These are phyloP conservation scores for Coemansia sp. DNA, from an alignment of 192 early-diverging fungal species.

Conservation along the genomic window DNA sequence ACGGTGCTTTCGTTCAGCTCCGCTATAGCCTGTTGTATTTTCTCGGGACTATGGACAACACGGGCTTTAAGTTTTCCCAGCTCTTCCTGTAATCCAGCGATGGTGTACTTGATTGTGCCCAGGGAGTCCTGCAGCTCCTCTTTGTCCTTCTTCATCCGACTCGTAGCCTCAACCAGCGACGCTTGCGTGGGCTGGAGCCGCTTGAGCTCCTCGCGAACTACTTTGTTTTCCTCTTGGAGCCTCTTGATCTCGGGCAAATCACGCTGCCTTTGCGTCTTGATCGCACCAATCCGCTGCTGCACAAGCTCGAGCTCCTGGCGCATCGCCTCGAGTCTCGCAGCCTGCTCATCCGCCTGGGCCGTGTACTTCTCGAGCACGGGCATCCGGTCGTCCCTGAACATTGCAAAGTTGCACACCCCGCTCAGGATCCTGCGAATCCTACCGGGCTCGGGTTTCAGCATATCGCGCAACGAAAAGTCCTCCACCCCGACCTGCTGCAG, in stretches of 20 bases:
- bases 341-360: slow-evolving; percentile 57
- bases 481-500: slow-evolving; percentile 70
- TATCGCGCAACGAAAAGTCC: slow-evolving; percentile 76
- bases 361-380: slow-evolving; percentile 65
- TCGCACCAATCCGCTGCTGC: slow-evolving; percentile 56
- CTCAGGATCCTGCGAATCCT: slow-evolving; percentile 72
- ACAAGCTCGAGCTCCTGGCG: slow-evolving; percentile 61
- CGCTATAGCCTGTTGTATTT: slow-evolving; percentile 64
- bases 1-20: slow-evolving; percentile 60
- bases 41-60: slow-evolving; percentile 76
- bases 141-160: slow-evolving; percentile 56
- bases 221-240: slow-evolving; percentile 56
- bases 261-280: slow-evolving; percentile 55
- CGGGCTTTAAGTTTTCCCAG: slow-evolving; percentile 57
- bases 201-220: slow-evolving; percentile 58
- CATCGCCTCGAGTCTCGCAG: slow-evolving; percentile 34
- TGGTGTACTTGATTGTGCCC: slow-evolving; percentile 47
- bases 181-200: slow-evolving; percentile 52
- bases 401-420: slow-evolving; percentile 86
- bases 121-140: slow-evolving; percentile 58
- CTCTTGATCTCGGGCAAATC: slow-evolving; percentile 57
- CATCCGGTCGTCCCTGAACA: slow-evolving; percentile 82
- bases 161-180: slow-evolving; percentile 42
- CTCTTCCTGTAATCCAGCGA: slow-evolving; percentile 57
- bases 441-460: slow-evolving; percentile 73